Evolutionary conservation across 2,329 filamentous ascomycete genomes (phyloP).

Genomic region (Penicillium sp.): DNA sequence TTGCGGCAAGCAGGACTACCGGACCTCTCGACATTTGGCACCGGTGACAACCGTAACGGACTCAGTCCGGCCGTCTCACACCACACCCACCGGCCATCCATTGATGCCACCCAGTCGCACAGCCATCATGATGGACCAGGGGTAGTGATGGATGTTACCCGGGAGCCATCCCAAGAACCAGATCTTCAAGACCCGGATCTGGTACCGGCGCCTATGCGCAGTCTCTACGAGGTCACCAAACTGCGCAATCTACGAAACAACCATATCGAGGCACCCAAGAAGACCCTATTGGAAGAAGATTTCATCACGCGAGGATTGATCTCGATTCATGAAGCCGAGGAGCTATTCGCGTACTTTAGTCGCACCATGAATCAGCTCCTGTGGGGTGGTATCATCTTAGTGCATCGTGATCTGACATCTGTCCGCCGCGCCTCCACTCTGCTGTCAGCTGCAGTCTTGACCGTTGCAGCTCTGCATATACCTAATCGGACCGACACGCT

Average conservation of each 20-base stretch:
- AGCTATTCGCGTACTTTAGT: conserved; percentile 59
- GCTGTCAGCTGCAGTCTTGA: conserved; percentile 62
- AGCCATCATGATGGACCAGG: conserved; percentile 37
- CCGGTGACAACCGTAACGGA: conserved; percentile 37
- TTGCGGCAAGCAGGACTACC: conserved; percentile 52
- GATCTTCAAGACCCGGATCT: conserved; percentile 50
- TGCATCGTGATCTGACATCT: conserved; percentile 57
- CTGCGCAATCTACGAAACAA: conserved; percentile 52
- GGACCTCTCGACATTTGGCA: conserved; percentile 47
- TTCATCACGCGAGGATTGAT: conserved; percentile 59
- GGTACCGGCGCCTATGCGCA: conserved; percentile 60
- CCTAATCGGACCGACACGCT: conserved; percentile 61
- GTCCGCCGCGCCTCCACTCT: conserved; percentile 62
- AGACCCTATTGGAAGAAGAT: conserved; percentile 52
- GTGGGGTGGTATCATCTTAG: conserved; percentile 60
- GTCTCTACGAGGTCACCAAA: conserved; percentile 61
- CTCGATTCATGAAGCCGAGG: conserved; percentile 56
- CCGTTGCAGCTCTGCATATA: conserved; percentile 65
- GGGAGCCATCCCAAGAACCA: conserved; percentile 54
- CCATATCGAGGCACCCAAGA: conserved; percentile 44
- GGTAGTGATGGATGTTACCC: conserved; percentile 50
- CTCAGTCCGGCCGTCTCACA: conserved; percentile 38
- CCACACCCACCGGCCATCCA: conserved; percentile 23
- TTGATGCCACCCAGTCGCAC: conserved; percentile 38
- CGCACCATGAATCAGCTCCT: conserved; percentile 59